Evolutionary conservation across 2,329 filamentous ascomycete species (phyloP), one percentile per base, ranked within the genome.

Genomic region (Pseudogymnoascus sp.): DNA sequence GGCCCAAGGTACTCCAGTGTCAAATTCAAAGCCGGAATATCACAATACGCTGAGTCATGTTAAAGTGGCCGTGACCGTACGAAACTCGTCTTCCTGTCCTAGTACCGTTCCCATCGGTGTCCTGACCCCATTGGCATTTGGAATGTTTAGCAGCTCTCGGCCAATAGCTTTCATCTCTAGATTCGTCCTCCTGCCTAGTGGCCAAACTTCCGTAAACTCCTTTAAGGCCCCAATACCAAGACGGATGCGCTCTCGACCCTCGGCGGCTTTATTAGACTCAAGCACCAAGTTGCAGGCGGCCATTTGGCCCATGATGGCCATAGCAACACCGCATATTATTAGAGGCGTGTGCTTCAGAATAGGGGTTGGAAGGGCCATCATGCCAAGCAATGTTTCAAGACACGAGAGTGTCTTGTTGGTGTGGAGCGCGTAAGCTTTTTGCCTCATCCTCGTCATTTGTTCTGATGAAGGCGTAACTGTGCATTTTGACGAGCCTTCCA

Each of bases 221-320:
- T 84, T 84, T 63, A 88, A 76, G 0, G 81, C 81, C 9, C 85
- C 84, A 5, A 86, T 81, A 40, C 84, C 83, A 8, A 87, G 75
- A 2, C 81, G 77, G 18, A 88, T 83, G 37, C 76, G 79, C 69
- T 83, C 84, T 71, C 78, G 80, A 65, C 75, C 76, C 63, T 71
- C 76, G 63, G 74, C 76, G 70, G 75, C 76, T 63, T 75, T 75
- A 63, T 69, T 78, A 68, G 65, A 76, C 21, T 75, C 73, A 64
- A 78, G 74, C 21, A 77, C 71, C 74, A 62, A 80, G 69, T 83
- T 84, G 74, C 84, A 88, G 25, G 84, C 84, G 0, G 83, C 83
- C 14, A 86, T 73, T 65, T 85, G 81, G 5, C 85, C 82, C 40
- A 85, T 80, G n/a, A 81, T 81, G 40, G 80, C 80, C 59, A 85